Conservation (phyloP, 2,329 filamentous ascomycete genomes). For the Bertia moriformis region DNA sequence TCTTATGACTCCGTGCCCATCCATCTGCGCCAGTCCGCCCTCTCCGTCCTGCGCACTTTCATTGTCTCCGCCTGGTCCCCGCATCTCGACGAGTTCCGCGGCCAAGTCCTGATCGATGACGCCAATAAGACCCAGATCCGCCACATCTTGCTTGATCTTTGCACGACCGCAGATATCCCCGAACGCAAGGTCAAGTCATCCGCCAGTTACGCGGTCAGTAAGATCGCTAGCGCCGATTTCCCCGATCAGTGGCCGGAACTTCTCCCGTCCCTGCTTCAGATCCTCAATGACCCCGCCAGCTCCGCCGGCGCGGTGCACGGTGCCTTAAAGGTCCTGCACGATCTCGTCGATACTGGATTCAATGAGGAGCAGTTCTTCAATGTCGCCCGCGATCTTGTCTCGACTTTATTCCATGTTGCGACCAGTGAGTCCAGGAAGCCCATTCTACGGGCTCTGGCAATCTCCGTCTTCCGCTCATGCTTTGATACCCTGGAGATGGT, state of each 20-base stretch:
- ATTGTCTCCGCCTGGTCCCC: conserved; percentile 74
- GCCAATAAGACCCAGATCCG: conserved; percentile 61
- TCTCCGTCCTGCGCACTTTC: conserved; percentile 69
- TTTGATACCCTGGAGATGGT: conserved; percentile 96
- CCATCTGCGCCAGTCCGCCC: conserved; percentile 67
- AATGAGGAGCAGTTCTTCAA: conserved; percentile 91
- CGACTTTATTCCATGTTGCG: conserved; percentile 69
- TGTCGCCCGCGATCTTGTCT: conserved; percentile 73
- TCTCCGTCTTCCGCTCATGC: conserved; percentile 78
- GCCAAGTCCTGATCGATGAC: conserved; percentile 56
- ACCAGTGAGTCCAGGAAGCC: conserved; percentile 61
- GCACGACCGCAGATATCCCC: conserved; percentile 51
- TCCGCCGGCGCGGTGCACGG: conserved; percentile 74
- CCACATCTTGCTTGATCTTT: conserved; percentile 61
- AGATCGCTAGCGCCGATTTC: conserved; percentile 85
- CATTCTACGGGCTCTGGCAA: conserved; percentile 66
- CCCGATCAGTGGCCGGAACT: conserved; percentile 90
- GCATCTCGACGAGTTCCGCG: conserved; percentile 56
- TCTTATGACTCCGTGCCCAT: conserved; percentile 59
- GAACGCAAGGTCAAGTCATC: conserved; percentile 78
- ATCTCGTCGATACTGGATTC: conserved; percentile 84
- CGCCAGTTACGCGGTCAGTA: conserved; percentile 70
- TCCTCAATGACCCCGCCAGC: conserved; percentile 51
- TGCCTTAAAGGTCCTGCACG: conserved; percentile 71
- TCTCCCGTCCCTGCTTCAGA: conserved; percentile 62